phyloP scores from a whole-genome alignment of 225 moss, liverwort and hornwort species.

The Bryum argenteum region DNA sequence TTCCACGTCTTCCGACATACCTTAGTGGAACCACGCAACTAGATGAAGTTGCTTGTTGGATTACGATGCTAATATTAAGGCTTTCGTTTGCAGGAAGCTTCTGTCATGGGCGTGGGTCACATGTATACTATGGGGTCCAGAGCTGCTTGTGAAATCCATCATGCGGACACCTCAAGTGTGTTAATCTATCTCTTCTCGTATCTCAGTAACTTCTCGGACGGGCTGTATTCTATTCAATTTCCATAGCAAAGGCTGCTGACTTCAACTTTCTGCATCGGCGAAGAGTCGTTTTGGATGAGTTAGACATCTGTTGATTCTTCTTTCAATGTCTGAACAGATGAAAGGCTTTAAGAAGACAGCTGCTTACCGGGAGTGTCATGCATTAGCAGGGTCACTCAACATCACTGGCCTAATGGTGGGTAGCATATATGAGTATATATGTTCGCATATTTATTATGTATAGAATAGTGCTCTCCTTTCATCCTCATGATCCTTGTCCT shows the following conservation, averaged over 20 bases:
- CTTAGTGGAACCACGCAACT: conserved; percentile 4
- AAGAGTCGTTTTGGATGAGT: conserved; percentile 10
- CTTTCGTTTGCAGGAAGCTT: conserved; percentile 75
- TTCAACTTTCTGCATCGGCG: not conserved
- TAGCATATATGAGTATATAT: conserved; percentile 12
- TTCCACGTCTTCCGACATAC: too few relatives aligned
- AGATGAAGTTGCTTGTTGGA: not conserved
- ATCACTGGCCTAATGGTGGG: conserved; percentile 86
- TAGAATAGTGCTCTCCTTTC: conserved; percentile 15
- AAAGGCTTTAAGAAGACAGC: conserved; percentile 60
- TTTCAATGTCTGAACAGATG: conserved; percentile 58
- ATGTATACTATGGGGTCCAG: conserved; percentile 89
- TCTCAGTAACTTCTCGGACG: conserved; percentile 7
- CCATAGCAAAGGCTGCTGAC: conserved; percentile 18
- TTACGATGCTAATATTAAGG: not conserved
- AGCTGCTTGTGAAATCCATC: conserved; percentile 75
- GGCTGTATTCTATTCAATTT: conserved; percentile 13
- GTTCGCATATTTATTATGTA: not conserved
- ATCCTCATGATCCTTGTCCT: not conserved
- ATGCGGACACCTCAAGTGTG: conserved; percentile 71
- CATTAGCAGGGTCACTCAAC: conserved; percentile 83
- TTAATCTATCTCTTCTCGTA: conserved; percentile 2
- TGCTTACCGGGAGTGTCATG: conserved; percentile 73
- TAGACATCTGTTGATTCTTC: not conserved
- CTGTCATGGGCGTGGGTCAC: conserved; percentile 99